Evolutionary conservation across 2,329 filamentous ascomycete genomes (phyloP), one percentile per base, ranked within the genome.

Genomic region (Akanthomyces muscarius): DNA sequence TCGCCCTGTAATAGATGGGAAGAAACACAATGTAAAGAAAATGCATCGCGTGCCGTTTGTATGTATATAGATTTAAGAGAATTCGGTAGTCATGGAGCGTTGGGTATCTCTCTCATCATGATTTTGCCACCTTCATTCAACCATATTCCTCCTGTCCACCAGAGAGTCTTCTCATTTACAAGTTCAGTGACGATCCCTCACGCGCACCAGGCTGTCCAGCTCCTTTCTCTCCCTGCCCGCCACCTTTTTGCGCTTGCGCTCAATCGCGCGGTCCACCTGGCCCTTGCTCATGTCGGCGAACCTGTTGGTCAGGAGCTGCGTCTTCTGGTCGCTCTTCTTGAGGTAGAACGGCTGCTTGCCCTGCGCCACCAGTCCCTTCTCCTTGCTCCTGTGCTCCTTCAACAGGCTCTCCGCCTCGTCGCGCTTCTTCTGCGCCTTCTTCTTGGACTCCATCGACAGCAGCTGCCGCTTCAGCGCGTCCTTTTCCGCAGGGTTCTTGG

Each of bases 321-420:
- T 92, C 87, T 95, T 96, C 81, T 95, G 86, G 78, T 97, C 94
- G 71, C 88, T 87, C 79, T 88, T 89, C 85, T 99, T 99, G 70
- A 98, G 80, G 76, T 91, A 98, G 78, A 92, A 99, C 0, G 95
- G 94, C 73, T 84, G 86, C 86, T 97, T 97, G 65, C 95, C 95
- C 78, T 96, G 86, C 70, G 87, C 87, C 58, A 98, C 87, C 65
- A 90, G 78, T 74, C 93, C 89, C 78, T 91, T 92, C 81, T 99
- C 95, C 74, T 87, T 83, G 77, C 85, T 85, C 71, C 89, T 86
- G 78, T 98, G 93, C 74, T 89, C 87, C 51, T 86, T 81, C 61
- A 94, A 70, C 48, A 98, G 78, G 63, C 86, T 83, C 69, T 85
- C 81, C 75, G 89, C 86, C 65, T 87, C 84, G 65, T 91, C 89